phyloP scores from a whole-genome alignment of 176 grass and related monocot species.

The barley (Hordeum vulgare) region DNA sequence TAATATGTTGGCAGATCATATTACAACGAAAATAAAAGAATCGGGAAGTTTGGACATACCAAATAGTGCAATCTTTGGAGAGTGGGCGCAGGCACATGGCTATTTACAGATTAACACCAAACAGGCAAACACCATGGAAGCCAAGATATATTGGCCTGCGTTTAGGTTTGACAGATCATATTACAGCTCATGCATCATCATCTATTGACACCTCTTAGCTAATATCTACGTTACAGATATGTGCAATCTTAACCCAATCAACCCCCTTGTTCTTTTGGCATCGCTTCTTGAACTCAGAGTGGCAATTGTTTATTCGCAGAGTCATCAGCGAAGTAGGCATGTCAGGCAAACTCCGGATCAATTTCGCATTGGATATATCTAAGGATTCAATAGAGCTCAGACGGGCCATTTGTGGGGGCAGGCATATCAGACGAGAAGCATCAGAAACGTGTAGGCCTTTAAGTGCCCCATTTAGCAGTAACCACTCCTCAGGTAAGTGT shows the following conservation, averaged over 20 bases:
- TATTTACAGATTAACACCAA: neutral
- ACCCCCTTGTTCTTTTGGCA: neutral
- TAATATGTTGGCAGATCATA: neutral
- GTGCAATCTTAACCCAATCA: constrained; percentile 18
- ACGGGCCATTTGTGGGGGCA: neutral
- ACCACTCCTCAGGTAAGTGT: constrained; percentile 21
- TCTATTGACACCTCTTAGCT: neutral
- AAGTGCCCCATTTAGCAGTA: neutral
- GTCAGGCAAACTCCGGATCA: neutral
- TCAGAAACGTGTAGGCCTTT: neutral
- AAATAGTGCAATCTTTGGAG: neutral
- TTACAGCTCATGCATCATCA: too few relatives aligned
- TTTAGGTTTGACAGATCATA: neutral
- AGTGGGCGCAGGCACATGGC: neutral
- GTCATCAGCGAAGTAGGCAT: constrained; percentile 8
- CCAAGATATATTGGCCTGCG: neutral
- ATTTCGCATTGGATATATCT: neutral
- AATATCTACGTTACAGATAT: neutral
- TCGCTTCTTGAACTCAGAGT: constrained; percentile 3
- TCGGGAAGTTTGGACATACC: neutral
- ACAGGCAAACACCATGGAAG: neutral
- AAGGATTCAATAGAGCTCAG: neutral
- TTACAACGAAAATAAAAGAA: neutral
- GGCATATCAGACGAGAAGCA: constrained; percentile 6
- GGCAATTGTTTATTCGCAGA: neutral